Evolutionary conservation across 1,139 yeast species (phyloP).

Genomic region (Kodamaea ohmeri): DNA sequence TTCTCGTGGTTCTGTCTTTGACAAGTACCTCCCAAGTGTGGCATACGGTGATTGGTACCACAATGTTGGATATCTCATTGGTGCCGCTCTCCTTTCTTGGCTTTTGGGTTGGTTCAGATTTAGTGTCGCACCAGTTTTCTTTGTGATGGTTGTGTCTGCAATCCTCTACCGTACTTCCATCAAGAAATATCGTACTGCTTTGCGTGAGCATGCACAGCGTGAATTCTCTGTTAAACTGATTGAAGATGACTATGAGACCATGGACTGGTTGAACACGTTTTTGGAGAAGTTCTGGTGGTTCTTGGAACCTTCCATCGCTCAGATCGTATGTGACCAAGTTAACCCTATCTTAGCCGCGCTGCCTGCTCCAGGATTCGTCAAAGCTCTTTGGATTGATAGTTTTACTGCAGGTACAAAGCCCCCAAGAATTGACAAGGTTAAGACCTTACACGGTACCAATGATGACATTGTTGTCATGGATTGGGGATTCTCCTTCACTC

Average conservation of each 20-base stretch:
- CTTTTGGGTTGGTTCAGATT: conserved; percentile 73
- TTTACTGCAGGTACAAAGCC: conserved; percentile 95
- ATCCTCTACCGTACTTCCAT: conserved; percentile 79
- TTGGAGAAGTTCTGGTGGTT: conserved; percentile 88
- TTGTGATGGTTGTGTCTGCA: conserved; percentile 58
- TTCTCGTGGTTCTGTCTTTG: conserved; percentile 66
- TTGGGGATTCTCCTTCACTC: conserved; percentile 87
- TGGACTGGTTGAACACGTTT: conserved; percentile 92
- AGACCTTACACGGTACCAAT: conserved; percentile 82
- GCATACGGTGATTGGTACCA: conserved; percentile 97
- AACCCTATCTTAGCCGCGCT: conserved; percentile 78
- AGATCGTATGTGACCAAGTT: conserved; percentile 78
- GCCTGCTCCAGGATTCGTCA: conserved; percentile 79
- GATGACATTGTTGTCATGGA: conserved; percentile 96
- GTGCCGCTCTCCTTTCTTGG: conserved; percentile 74
- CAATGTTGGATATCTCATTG: conserved; percentile 64
- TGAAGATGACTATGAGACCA: conserved; percentile 85
- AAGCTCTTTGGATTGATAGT: conserved; percentile 78
- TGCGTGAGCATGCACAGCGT: conserved; percentile 81
- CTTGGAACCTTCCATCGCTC: conserved; percentile 87
- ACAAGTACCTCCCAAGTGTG: conserved; percentile 64
- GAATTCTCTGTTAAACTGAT: conserved; percentile 76
- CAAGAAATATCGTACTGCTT: conserved; percentile 67
- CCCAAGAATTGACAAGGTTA: conserved; percentile 84
- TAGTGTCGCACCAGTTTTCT: conserved; percentile 76